Percentiles rank a stretch among this genome's conserved stretches.
phyloP scores from a whole-genome alignment of 768 basidiomycete genomes.

The Megacollybia marginata region DNA sequence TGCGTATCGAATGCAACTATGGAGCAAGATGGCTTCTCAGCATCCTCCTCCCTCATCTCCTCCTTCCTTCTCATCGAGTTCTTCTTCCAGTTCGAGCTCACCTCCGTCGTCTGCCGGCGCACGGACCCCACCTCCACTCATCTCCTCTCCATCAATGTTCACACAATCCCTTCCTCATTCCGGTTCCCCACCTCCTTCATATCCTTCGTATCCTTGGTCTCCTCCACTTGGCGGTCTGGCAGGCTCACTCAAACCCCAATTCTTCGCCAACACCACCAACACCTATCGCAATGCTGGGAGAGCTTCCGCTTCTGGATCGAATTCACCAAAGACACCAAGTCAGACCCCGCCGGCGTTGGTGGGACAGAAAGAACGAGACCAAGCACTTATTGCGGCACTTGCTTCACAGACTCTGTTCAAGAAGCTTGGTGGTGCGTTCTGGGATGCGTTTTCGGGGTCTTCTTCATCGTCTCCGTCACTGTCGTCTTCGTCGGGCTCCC shows the following conservation, averaged over 20 bases:
- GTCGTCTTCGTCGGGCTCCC: background rate
- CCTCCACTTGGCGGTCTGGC: conserved; percentile 1
- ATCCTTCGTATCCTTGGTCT: background rate
- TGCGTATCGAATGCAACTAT: conserved; percentile 85
- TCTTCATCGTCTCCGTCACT: conserved; percentile 4
- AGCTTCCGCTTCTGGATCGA: no score
- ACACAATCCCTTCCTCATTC: background rate
- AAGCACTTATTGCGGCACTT: conserved; percentile 61
- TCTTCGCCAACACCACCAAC: conserved; percentile 14
- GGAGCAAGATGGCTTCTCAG: conserved; percentile 84
- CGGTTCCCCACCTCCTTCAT: background rate
- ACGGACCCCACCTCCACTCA: background rate
- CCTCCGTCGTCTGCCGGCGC: background rate
- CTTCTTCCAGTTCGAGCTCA: background rate
- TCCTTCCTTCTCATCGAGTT: background rate
- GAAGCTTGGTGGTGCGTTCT: conserved; percentile 72
- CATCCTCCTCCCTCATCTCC: background rate
- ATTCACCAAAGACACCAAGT: conserved; percentile 1
- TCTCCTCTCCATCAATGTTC: conserved; percentile 3
- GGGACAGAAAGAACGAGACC: conserved; percentile 26
- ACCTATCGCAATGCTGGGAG: conserved; percentile 2
- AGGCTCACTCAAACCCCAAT: conserved; percentile 21
- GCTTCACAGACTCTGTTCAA: conserved; percentile 70
- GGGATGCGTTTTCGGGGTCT: conserved; percentile 79
- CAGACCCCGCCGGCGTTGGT: conserved; percentile 16